A percentile compares a stretch with the other conserved stretches of the same genome.
These are phyloP conservation scores for Citrus australasica DNA, from an alignment of 345 rosid species.

Conservation along the genomic window DNA sequence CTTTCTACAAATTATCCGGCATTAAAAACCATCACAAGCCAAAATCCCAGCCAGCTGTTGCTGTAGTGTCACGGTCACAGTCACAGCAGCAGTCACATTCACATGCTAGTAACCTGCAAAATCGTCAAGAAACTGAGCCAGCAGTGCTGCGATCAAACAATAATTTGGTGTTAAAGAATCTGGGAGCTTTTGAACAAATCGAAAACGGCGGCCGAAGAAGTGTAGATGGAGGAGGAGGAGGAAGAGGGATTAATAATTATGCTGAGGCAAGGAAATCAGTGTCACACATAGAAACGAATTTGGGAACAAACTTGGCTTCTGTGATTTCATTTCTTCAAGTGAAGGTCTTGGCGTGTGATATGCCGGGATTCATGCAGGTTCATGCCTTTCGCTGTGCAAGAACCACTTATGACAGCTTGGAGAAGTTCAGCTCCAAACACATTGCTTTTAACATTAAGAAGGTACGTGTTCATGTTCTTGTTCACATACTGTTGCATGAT, in stretches of 20 bases:
- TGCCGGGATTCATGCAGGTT: slow-evolving; percentile 89
- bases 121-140: not conserved
- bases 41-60: slow-evolving; percentile 2
- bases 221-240: slow-evolving; percentile 7
- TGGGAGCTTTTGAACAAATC: slow-evolving; percentile 15
- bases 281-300: slow-evolving; percentile 66
- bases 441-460: slow-evolving; percentile 85
- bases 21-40: slow-evolving; percentile 11
- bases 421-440: slow-evolving; percentile 73
- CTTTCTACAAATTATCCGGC: slow-evolving; percentile 30
- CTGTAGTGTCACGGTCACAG: not conserved
- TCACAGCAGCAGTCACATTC: not conserved
- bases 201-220: not conserved
- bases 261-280: slow-evolving; percentile 75
- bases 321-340: slow-evolving; percentile 73
- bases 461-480: slow-evolving; percentile 32
- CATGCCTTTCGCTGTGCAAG: slow-evolving; percentile 89
- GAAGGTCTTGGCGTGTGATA: slow-evolving; percentile 74
- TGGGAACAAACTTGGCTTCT: slow-evolving; percentile 47
- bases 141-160: not conserved
- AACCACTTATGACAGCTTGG: slow-evolving; percentile 62
- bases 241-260: slow-evolving; percentile 6
- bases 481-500: not conserved
- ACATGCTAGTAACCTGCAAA: not conserved
- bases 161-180: slow-evolving; percentile 23